Evolutionary conservation across 2,329 filamentous ascomycete species (phyloP).

Genomic region (Apiospora arundinis): DNA sequence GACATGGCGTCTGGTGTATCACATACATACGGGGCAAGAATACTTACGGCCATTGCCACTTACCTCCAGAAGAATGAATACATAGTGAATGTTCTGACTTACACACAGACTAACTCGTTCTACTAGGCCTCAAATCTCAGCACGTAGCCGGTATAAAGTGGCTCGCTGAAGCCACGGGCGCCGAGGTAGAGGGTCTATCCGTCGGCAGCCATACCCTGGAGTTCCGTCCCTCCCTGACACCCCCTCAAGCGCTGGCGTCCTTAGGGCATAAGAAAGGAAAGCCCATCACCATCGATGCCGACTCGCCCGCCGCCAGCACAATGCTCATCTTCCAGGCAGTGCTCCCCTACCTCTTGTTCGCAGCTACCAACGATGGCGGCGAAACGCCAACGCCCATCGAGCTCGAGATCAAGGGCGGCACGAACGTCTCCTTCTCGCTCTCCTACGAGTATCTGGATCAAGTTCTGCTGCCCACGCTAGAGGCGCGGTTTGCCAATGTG

Average conservation of each 20-base stretch:
- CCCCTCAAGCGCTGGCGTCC: slow-evolving; percentile 37
- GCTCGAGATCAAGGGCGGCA: slow-evolving; percentile 62
- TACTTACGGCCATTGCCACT: no score
- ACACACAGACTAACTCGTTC: slow-evolving; percentile 12
- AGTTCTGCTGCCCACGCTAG: slow-evolving; percentile 61
- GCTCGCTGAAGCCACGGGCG: slow-evolving; percentile 58
- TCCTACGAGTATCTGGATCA: slow-evolving; percentile 70
- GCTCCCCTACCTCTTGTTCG: slow-evolving; percentile 64
- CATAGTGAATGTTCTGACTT: neutral
- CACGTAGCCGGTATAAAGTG: slow-evolving; percentile 63
- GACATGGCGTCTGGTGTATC: no score
- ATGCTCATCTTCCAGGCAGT: slow-evolving; percentile 66
- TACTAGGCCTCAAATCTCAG: slow-evolving; percentile 63
- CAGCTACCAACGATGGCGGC: slow-evolving; percentile 41
- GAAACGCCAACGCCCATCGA: slow-evolving; percentile 50
- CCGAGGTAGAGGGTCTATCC: slow-evolving; percentile 55
- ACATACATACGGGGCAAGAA: neutral
- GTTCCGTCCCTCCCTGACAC: slow-evolving; percentile 50
- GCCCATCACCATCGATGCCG: slow-evolving; percentile 55
- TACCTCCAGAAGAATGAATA: neutral
- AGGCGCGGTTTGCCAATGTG: slow-evolving; percentile 55
- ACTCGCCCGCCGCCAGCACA: slow-evolving; percentile 58
- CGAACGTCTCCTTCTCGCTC: slow-evolving; percentile 62
- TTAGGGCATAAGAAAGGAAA: slow-evolving; percentile 44
- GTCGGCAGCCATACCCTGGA: slow-evolving; percentile 58